Percentiles rank a stretch among this genome's conserved stretches.
Conservation (phyloP, 2,329 filamentous ascomycete species). For the Moelleriella libera region DNA sequence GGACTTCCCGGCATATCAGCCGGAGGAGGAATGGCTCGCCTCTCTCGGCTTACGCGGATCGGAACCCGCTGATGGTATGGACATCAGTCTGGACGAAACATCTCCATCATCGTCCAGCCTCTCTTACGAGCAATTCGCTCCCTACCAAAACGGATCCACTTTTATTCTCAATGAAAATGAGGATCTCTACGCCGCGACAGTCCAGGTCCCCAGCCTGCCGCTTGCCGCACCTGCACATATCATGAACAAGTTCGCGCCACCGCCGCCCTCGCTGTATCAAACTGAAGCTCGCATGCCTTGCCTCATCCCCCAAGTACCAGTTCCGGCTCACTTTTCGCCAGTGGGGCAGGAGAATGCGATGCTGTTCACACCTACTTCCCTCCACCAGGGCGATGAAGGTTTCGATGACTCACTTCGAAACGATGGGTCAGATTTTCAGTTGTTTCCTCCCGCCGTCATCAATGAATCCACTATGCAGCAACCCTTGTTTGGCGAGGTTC, state of each 20-base stretch:
- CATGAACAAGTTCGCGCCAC: constrained; percentile 28
- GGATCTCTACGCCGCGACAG: constrained; percentile 45
- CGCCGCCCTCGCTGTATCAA: constrained; percentile 23
- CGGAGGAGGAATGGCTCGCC: constrained; percentile 29
- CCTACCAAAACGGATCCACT: constrained; percentile 45
- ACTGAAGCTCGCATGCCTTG: constrained; percentile 8
- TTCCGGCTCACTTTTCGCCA: constrained; percentile 48
- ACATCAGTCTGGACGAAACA: constrained; percentile 21
- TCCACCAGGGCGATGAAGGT: constrained; percentile 49
- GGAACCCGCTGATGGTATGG: constrained; percentile 24
- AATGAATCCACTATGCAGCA: constrained; percentile 29
- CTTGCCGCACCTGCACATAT: constrained; percentile 21
- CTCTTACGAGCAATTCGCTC: constrained; percentile 38
- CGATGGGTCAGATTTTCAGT: constrained; percentile 46
- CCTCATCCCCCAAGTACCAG: constrained; percentile 7
- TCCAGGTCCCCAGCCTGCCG: constrained; percentile 38
- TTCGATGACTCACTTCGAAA: constrained; percentile 40
- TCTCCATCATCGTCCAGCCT: constrained; percentile 21
- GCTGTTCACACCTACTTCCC: constrained; percentile 51
- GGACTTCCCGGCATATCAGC: constrained; percentile 33
- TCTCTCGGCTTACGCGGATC: constrained; percentile 14
- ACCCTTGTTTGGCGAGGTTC: constrained; percentile 33
- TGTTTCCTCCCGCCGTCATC: constrained; percentile 34
- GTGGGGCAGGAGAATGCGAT: constrained; percentile 54
- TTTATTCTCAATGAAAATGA: constrained; percentile 44